Conservation (phyloP, 306 rosid genomes). For the Fragaria vesca region DNA sequence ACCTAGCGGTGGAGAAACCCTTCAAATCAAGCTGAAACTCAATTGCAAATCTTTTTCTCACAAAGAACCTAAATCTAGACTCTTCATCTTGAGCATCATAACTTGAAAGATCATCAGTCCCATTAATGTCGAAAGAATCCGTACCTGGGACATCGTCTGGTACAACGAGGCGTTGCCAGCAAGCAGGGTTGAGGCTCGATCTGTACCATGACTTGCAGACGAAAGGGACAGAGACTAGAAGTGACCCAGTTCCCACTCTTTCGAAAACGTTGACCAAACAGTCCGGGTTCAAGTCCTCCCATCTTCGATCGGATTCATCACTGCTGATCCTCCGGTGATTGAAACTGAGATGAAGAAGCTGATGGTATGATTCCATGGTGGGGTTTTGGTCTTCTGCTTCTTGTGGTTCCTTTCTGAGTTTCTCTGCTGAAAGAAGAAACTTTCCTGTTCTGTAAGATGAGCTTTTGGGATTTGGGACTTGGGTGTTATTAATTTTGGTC, state of each 20-base stretch:
- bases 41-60: neutral
- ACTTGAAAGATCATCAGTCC: neutral
- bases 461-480: no score
- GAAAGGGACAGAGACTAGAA: constrained; percentile 11
- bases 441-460: neutral
- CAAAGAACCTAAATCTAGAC: neutral
- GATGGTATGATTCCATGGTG: neutral
- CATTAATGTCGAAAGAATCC: neutral
- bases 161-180: constrained; percentile 7
- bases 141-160: constrained; percentile 12
- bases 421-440: neutral
- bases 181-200: neutral
- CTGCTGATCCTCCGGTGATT: neutral
- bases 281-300: constrained; percentile 7
- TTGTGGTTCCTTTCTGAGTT: neutral
- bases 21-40: neutral
- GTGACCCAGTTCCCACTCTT: constrained; percentile 1
- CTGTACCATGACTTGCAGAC: constrained; percentile 19
- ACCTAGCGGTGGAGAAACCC: neutral
- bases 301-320: neutral
- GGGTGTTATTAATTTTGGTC: neutral
- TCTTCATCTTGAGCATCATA: neutral
- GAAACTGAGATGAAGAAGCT: neutral
- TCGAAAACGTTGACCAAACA: constrained; percentile 5
- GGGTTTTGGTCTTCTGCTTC: neutral